These are phyloP conservation scores for Trametes meyenii DNA, from an alignment of 768 basidiomycete species.

Conservation along the genomic window DNA sequence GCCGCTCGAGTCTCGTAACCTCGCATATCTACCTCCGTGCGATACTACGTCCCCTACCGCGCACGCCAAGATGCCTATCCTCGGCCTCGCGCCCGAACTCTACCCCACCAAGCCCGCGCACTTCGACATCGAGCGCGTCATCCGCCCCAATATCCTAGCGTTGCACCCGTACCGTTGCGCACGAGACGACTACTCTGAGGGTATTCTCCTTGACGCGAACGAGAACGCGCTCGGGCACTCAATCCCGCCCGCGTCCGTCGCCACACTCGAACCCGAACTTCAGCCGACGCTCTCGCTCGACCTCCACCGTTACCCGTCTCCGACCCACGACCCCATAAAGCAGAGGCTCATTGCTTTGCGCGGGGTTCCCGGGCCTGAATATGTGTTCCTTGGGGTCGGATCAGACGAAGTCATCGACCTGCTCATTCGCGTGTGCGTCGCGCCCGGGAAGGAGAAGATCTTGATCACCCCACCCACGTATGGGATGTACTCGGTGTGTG, in stretches of 20 bases:
- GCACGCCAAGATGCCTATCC: conserved; percentile 56
- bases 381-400: conserved; percentile 94
- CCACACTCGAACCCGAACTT: conserved; percentile 38
- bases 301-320: conserved; percentile 93
- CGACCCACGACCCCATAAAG: conserved; percentile 83
- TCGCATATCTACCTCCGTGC: too few species aligned
- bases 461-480: conserved; percentile 94
- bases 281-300: conserved; percentile 48
- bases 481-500: conserved; percentile 96
- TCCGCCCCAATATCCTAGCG: conserved; percentile 92
- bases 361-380: conserved; percentile 54
- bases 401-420: conserved; percentile 97
- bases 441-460: conserved; percentile 78
- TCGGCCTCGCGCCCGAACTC: conserved; percentile 53
- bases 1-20: too few species aligned
- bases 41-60: background rate
- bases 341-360: conserved; percentile 72
- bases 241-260: conserved; percentile 46
- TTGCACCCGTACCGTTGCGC: conserved; percentile 95
- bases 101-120: conserved; percentile 64
- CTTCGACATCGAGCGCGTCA: conserved; percentile 81
- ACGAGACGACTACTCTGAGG: conserved; percentile 90
- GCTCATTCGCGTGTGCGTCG: conserved; percentile 86
- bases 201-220: conserved; percentile 95
- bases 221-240: conserved; percentile 94